Conservation (phyloP, 1,284 basidiomycete species). For the Ustilago cynodontis region DNA sequence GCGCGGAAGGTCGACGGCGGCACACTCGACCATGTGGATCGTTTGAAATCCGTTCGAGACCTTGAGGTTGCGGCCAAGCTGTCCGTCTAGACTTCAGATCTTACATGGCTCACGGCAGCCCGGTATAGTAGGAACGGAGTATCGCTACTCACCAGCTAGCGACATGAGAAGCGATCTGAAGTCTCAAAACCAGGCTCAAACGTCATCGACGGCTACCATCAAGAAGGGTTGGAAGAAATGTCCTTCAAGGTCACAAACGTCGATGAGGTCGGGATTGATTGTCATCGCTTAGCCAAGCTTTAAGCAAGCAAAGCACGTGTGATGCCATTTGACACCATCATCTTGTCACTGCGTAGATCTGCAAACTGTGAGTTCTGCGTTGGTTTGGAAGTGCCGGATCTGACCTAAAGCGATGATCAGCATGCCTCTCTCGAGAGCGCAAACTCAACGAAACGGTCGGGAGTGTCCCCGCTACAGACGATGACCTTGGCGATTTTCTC, state of each 20-base stretch:
- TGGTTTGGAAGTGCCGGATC: neutral
- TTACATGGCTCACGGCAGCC: too few relatives aligned
- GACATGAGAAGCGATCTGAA: too few relatives aligned
- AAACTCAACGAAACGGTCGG: neutral
- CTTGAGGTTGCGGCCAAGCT: too few relatives aligned
- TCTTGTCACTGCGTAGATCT: neutral
- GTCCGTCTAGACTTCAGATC: too few relatives aligned
- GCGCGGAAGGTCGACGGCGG: too few relatives aligned
- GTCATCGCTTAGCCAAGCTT: slow-evolving; percentile 2
- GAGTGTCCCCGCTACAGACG: neutral
- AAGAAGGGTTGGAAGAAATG: too few relatives aligned
- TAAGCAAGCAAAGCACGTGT: neutral
- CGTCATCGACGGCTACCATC: too few relatives aligned
- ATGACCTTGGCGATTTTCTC: neutral
- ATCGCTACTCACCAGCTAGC: too few relatives aligned
- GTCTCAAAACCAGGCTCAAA: too few relatives aligned
- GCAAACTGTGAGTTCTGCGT: neutral
- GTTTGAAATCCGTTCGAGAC: too few relatives aligned
- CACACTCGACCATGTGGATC: too few relatives aligned
- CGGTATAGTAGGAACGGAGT: too few relatives aligned
- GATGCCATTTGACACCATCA: neutral
- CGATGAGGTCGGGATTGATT: neutral
- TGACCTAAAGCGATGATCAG: neutral
- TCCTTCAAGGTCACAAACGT: neutral
- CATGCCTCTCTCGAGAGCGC: neutral